Base-by-base conservation (phyloP, 1,139 yeast genomes). In the Saccharomycopsis phalli region DNA sequence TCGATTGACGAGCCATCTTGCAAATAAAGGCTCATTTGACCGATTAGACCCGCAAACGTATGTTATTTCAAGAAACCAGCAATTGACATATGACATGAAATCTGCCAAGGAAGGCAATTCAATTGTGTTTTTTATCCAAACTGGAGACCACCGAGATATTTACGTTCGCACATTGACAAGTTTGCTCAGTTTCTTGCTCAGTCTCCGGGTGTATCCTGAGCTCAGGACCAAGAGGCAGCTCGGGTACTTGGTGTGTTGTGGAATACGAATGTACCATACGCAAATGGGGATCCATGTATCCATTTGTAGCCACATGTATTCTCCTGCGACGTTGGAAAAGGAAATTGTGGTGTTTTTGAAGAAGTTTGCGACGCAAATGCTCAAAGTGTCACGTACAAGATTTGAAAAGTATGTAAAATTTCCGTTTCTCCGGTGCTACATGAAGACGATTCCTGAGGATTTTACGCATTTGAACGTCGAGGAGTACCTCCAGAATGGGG, bases 201-300 rank as follows among this genome's bases (percentile, higher is more conserved):
- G 68, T 0, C 50, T 61, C 6, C 56, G 62, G 4, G 59, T 72
- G n/a, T 55, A 59, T 1, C 56, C 65, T 3, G 73, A 69, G 42
- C 57, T 79, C 17, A 59, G 86, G 49, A 63, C 62, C 17, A 67
- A 65, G 44, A 66, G 64, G 41, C 80, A 75, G 50, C 57, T 80
- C 37, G 86, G 83, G 0, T 78, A 78, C 52, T 61, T 67, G 5
- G 71, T 76, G 0, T 48, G 67, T 4, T 69, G 75, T 32, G 84
- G 84, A 0, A 44, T 66, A n/a, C 59, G 80, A 47, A 51, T 69
- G 1, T 57, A 73, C 29, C 58, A 76, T 41, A 61, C 65, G 16
- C 67, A 75, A 0, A 53, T 71, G n/a, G 88, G 88, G 1, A 41
- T 75, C 2, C 76, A 70, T 48, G 56, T 80, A 5, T 65, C 72